phyloP scores from a whole-genome alignment of 2,329 filamentous ascomycete genomes.

The Penicillium fuscoglaucum region DNA sequence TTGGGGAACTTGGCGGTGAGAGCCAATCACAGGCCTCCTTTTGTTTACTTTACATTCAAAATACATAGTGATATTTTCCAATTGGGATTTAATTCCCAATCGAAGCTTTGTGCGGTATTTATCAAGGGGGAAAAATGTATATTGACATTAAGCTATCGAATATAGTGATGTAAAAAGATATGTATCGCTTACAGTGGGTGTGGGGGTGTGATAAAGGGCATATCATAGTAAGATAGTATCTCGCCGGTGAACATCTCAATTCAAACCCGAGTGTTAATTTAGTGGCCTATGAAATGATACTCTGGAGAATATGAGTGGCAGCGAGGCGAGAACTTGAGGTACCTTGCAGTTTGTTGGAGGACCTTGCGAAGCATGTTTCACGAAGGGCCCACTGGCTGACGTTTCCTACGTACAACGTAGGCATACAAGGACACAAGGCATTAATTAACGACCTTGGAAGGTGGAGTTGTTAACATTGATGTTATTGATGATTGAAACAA shows the following conservation, averaged over 20 bases:
- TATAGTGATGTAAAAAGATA: neutral
- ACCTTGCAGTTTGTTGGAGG: neutral
- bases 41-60: constrained; percentile 7
- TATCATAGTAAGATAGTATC: neutral
- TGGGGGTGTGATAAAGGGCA: neutral
- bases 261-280: neutral
- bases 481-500: neutral
- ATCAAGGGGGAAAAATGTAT: neutral
- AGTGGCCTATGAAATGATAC: neutral
- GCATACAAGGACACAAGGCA: neutral
- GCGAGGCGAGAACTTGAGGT: neutral
- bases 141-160: neutral
- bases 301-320: neutral
- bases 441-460: neutral
- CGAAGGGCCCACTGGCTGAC: neutral
- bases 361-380: neutral
- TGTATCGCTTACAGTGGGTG: neutral
- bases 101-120: neutral
- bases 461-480: neutral
- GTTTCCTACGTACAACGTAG: neutral
- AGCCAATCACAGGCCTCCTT: constrained; percentile 23
- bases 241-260: neutral
- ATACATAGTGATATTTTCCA: neutral
- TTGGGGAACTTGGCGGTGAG: constrained; percentile 28
- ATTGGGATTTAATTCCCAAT: neutral